Evolutionary conservation across 495 filamentous ascomycete genomes (phyloP).

Genomic region (Entonaema liquescens): DNA sequence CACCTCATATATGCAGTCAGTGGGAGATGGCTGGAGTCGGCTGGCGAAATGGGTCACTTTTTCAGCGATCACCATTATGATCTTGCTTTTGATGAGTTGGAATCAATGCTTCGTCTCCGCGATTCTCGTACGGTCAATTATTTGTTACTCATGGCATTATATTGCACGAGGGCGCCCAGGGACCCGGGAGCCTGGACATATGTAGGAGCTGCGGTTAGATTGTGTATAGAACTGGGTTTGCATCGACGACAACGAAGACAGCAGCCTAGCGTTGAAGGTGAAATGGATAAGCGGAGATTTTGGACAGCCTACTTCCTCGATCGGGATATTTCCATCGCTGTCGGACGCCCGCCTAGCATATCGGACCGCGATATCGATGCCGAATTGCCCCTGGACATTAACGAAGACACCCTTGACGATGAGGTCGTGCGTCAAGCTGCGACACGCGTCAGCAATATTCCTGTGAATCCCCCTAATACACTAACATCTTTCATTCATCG

Average conservation of each 20-base stretch:
- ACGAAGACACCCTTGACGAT: constrained; percentile 59
- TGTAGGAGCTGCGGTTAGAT: constrained; percentile 61
- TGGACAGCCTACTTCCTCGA: constrained; percentile 66
- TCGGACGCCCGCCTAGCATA: constrained; percentile 63
- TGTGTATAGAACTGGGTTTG: constrained; percentile 64
- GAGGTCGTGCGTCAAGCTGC: constrained; percentile 48
- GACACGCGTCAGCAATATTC: constrained; percentile 39
- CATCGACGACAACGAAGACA: constrained; percentile 59
- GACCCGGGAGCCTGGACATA: constrained; percentile 47
- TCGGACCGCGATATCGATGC: constrained; percentile 64
- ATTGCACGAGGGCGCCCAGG: constrained; percentile 44
- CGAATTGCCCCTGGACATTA: constrained; percentile 55
- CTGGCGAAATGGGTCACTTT: constrained; percentile 43
- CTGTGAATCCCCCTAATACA: constrained; percentile 50
- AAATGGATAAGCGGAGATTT: constrained; percentile 62
- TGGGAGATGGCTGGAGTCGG: constrained; percentile 47
- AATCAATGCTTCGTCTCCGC: constrained; percentile 39
- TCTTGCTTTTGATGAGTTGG: constrained; percentile 40
- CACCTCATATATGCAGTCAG: constrained; percentile 45
- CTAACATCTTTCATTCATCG: constrained; percentile 62
- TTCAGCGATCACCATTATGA: constrained; percentile 47
- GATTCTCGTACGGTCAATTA: constrained; percentile 46
- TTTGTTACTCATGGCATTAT: constrained; percentile 43
- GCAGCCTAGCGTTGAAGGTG: constrained; percentile 55
- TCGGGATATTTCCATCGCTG: constrained; percentile 60